phyloP scores from a whole-genome alignment of 148 eudicot genomes.

The Amaranthus palmeri region DNA sequence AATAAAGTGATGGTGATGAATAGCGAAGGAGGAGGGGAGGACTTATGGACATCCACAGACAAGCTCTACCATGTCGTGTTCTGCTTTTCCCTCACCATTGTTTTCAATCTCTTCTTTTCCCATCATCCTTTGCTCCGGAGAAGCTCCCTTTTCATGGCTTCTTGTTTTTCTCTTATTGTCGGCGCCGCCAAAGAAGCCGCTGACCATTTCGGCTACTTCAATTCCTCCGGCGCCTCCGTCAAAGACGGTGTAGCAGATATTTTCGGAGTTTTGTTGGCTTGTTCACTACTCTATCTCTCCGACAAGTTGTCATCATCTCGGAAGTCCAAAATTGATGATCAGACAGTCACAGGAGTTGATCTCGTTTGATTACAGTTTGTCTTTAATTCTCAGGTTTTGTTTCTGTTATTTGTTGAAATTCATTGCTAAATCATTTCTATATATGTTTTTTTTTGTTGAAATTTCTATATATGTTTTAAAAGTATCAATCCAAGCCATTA shows the following conservation, averaged over 20 bases:
- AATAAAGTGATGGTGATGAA: background rate
- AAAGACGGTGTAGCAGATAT: constrained; percentile 60
- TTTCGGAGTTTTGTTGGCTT: constrained; percentile 48
- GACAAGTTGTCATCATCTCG: constrained; percentile 1
- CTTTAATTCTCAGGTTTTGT: background rate
- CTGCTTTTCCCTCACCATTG: constrained; percentile 54
- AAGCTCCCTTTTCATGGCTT: constrained; percentile 43
- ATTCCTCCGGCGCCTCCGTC: constrained; percentile 67
- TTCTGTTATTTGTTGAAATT: background rate
- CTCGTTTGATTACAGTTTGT: constrained; percentile 20
- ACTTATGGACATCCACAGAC: constrained; percentile 64
- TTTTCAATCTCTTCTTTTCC: constrained; percentile 40
- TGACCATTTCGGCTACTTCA: constrained; percentile 65
- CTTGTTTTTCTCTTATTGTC: constrained; percentile 48
- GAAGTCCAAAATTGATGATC: constrained; percentile 21
- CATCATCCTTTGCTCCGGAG: constrained; percentile 44
- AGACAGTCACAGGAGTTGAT: constrained; percentile 15
- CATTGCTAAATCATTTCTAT: background rate
- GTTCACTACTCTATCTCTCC: constrained; percentile 13
- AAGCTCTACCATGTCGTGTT: constrained; percentile 60
- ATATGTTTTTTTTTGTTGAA: background rate
- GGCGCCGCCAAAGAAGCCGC: constrained; percentile 81
- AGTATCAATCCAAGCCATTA: no score
- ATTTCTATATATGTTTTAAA: background rate
- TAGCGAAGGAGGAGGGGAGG: constrained; percentile 21